Conservation (phyloP, 2,329 filamentous ascomycete genomes). For the Bertia moriformis region DNA sequence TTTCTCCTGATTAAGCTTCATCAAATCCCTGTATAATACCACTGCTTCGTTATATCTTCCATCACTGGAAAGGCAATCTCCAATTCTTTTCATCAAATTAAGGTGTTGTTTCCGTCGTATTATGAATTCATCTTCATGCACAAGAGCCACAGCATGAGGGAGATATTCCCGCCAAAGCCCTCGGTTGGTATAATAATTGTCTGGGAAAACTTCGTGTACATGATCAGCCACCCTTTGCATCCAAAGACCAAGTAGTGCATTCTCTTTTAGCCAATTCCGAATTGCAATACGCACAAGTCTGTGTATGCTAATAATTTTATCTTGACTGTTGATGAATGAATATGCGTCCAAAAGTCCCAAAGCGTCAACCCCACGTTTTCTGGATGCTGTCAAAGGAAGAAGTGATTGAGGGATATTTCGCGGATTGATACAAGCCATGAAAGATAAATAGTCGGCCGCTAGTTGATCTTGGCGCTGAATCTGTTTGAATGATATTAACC, state of each 20-base stretch:
- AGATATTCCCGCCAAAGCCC: slow-evolving; percentile 12
- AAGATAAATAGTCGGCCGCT: slow-evolving; percentile 17
- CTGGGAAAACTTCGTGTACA: slow-evolving; percentile 10
- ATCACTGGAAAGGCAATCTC: slow-evolving; percentile 4
- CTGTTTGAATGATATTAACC: slow-evolving; percentile 18
- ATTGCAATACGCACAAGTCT: slow-evolving; percentile 17
- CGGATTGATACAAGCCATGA: slow-evolving; percentile 15
- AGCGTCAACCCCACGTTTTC: slow-evolving; percentile 15
- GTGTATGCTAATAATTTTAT: slow-evolving; percentile 10
- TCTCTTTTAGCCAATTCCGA: slow-evolving; percentile 13
- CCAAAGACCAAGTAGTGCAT: slow-evolving; percentile 7
- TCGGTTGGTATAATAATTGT: slow-evolving; percentile 6
- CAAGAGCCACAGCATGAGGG: slow-evolving; percentile 11
- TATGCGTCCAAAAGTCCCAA: slow-evolving; percentile 15
- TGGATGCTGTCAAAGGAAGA: slow-evolving; percentile 9
- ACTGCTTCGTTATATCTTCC: slow-evolving; percentile 7
- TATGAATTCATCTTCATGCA: slow-evolving; percentile 4
- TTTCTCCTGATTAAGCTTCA: slow-evolving; percentile 2
- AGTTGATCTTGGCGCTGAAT: slow-evolving; percentile 12
- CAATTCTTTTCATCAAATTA: slow-evolving; percentile 1
- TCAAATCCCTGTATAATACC: neutral
- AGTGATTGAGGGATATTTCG: slow-evolving; percentile 16
- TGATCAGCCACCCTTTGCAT: slow-evolving; percentile 6
- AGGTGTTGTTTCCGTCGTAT: slow-evolving; percentile 5
- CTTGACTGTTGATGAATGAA: slow-evolving; percentile 11